A percentile compares a stretch with the other conserved stretches of the same genome.
phyloP scores from a whole-genome alignment of 192 early-diverging fungal species.

The Linderina pennispora region DNA sequence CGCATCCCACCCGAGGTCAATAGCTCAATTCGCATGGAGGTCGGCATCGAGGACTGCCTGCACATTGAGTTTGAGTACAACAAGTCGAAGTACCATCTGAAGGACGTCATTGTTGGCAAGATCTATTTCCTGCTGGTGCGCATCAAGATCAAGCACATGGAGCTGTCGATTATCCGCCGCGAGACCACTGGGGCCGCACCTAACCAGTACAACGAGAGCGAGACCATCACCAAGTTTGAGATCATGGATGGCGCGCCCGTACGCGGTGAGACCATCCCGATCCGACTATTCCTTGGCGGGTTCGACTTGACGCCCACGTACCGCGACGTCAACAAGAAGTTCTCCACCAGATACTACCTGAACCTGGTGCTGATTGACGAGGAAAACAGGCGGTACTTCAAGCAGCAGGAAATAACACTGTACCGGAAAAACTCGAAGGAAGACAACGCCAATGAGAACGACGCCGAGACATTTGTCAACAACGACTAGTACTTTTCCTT shows the following conservation, averaged over 20 bases:
- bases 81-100: conserved; percentile 96
- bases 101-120: conserved; percentile 99
- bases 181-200: conserved; percentile 96
- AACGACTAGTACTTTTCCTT: background rate
- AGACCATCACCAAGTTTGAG: conserved; percentile 98
- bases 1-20: conserved; percentile 80
- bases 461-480: background rate
- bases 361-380: conserved; percentile 98
- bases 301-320: conserved; percentile 99
- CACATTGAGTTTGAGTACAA: conserved; percentile 99
- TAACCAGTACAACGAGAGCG: conserved; percentile 98
- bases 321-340: conserved; percentile 98
- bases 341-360: conserved; percentile 96
- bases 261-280: conserved; percentile 93
- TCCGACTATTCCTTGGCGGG: conserved; percentile 92
- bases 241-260: conserved; percentile 99
- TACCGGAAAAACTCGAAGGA: conserved; percentile 55
- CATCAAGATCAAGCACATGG: conserved; percentile 99
- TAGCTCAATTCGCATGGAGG: conserved; percentile 99
- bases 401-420: conserved; percentile 95
- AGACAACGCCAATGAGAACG: conserved; percentile 1
- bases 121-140: conserved; percentile 98
- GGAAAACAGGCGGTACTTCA: conserved; percentile 98
- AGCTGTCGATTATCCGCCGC: conserved; percentile 94
- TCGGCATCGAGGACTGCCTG: conserved; percentile 98